Conservation (phyloP, 176 grass and related monocot genomes). For the Canna indica region DNA sequence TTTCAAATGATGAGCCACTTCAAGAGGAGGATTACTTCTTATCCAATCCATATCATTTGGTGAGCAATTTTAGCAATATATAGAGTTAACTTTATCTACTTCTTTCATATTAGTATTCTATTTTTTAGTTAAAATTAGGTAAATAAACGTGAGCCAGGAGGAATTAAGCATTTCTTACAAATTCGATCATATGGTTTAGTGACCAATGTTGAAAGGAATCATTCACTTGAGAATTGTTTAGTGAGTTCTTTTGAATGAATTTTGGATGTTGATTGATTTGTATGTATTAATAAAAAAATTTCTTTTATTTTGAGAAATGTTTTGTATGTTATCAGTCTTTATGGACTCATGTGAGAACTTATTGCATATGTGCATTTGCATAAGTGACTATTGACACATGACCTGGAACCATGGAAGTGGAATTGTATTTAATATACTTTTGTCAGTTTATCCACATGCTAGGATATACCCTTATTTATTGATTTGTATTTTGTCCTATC, state of each 20-base stretch:
- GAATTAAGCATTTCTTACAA: neutral
- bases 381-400: neutral
- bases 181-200: too few species aligned
- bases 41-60: constrained; percentile 98
- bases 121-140: neutral
- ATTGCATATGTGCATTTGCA: neutral
- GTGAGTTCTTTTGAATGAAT: too few species aligned
- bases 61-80: constrained; percentile 34
- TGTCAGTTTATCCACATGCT: neutral
- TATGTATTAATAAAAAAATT: neutral
- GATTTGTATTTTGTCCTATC: neutral
- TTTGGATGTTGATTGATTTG: neutral
- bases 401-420: neutral
- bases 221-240: too few species aligned
- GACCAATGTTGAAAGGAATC: too few species aligned
- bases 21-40: constrained; percentile 95
- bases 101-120: constrained; percentile 3
- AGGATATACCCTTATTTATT: neutral
- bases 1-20: constrained; percentile 52
- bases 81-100: neutral
- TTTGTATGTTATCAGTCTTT: neutral
- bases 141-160: neutral
- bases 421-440: neutral
- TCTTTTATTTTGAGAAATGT: neutral
- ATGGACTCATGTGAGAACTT: neutral